A percentile compares a stretch with the other conserved stretches of the same genome.
These are phyloP conservation scores for Ramalina peruviana DNA, from an alignment of 495 filamentous ascomycete species.

Conservation along the genomic window DNA sequence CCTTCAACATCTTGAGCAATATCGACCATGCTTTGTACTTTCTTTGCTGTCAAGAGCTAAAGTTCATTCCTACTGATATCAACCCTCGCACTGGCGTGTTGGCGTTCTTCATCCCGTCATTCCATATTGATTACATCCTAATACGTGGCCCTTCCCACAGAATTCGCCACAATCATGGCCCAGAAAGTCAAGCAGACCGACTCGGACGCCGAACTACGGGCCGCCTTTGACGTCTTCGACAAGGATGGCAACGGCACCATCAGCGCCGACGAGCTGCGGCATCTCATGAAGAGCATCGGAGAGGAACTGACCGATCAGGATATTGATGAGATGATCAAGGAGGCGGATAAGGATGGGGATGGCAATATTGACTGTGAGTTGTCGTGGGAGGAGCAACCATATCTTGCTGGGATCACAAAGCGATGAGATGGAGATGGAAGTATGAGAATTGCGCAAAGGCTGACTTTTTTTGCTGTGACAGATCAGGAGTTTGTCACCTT, in stretches of 20 bases:
- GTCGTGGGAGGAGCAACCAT: background rate
- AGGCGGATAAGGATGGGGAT: slow-evolving; percentile 33
- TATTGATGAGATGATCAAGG: slow-evolving; percentile 34
- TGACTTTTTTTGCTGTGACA: background rate
- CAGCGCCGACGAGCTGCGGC: slow-evolving; percentile 28
- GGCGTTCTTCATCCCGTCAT: background rate
- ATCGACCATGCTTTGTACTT: no score
- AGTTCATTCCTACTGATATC: background rate
- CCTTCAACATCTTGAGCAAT: background rate
- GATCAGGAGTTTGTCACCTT: slow-evolving; percentile 11
- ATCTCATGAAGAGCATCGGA: slow-evolving; percentile 31
- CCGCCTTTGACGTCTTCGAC: slow-evolving; percentile 36
- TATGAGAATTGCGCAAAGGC: background rate
- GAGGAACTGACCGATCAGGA: slow-evolving; percentile 33
- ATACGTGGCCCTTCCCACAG: slow-evolving; percentile 10
- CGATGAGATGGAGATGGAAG: background rate
- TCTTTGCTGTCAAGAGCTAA: background rate
- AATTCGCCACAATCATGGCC: slow-evolving; percentile 36
- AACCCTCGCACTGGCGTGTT: background rate
- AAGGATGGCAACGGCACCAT: slow-evolving; percentile 34
- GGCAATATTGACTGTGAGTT: slow-evolving; percentile 34
- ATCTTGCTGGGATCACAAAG: background rate
- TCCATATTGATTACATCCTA: background rate
- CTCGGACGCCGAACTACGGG: slow-evolving; percentile 30
- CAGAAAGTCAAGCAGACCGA: slow-evolving; percentile 24